Base-by-base conservation (phyloP, 257 asterid species). In the Forsythia viridissima region DNA sequence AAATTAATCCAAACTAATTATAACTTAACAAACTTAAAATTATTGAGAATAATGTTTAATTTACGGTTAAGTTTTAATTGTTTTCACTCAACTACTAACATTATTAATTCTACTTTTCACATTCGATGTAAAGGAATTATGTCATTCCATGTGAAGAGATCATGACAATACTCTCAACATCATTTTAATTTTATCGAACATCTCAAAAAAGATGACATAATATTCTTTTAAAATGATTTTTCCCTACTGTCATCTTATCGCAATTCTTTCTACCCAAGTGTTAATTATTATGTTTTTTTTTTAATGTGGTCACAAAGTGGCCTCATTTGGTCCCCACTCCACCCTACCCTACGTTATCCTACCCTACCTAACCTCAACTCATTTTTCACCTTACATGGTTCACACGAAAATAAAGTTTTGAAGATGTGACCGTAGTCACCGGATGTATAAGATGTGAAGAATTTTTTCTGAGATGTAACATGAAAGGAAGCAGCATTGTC, bases 301-400 rank as follows among this genome's bases (percentile, higher is more conserved):
- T 11, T 11, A 16, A 24, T 63, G 30, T 63, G 16, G 70, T 16
- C 70, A 63, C 39, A 63, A 63, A 21, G 36, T 52, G 4, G 46
- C 3, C 15, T 16, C 21, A 65, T 8, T 51, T 83, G 37, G 86
- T 85, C 70, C 83, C 86, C 84, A 41, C 75, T 6, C 8, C 52
- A 13, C 70, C 24, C 24, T 24, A 24, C 24, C 24, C 0, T 24
- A 24, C 0, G 0, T 24, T 24, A 24, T 24, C 24, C 24, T 24
- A 24, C 24, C 24, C 24, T 24, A 24, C 24, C 24, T 24, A 24
- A 24, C 24, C 24, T 24, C 39, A 36, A 8, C 68, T 38, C 71
- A 44, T 6, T 63, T 70, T 65, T 74, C 42, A 16, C 57, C 76
- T 48, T 48, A 70, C 71, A 72, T 72, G 70, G 30, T 65, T 42